Percentiles rank a stretch among this genome's conserved stretches.
These are phyloP conservation scores for Thermothelomyces thermophilus DNA, from an alignment of 2,329 filamentous ascomycete genomes.

Conservation along the genomic window DNA sequence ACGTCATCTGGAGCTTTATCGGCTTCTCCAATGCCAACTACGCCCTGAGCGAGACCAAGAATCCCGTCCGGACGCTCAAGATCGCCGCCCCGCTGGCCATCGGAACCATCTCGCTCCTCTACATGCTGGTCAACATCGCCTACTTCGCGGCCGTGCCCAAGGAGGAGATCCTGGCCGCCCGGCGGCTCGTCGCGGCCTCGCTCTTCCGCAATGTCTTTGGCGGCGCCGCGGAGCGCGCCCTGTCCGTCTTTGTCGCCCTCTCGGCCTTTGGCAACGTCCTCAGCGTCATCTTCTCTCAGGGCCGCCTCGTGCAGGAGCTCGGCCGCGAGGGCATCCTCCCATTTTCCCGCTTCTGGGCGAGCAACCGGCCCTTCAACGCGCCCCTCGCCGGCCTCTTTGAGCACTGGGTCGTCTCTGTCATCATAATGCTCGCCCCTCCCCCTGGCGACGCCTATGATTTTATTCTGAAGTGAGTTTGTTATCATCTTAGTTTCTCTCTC, in stretches of 20 bases:
- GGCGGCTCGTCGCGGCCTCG: conserved; percentile 46
- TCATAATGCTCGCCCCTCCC: conserved; percentile 61
- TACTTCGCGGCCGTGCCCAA: conserved; percentile 56
- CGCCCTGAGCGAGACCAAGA: conserved; percentile 57
- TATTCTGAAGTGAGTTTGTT: conserved; percentile 43
- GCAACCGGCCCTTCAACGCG: conserved; percentile 57
- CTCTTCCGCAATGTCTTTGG: conserved; percentile 54
- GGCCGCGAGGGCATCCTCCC: conserved; percentile 61
- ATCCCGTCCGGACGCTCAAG: conserved; percentile 58
- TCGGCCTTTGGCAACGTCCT: conserved; percentile 63
- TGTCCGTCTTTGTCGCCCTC: conserved; percentile 60
- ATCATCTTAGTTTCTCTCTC: conserved; percentile 4
- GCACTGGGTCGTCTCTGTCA: conserved; percentile 57
- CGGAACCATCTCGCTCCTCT: conserved; percentile 51
- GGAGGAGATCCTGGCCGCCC: conserved; percentile 45
- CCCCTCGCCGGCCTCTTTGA: conserved; percentile 55
- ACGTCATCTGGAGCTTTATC: conserved; percentile 64
- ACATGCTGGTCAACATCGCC: conserved; percentile 61
- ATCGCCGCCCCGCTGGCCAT: conserved; percentile 58
- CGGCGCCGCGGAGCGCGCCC: conserved; percentile 46
- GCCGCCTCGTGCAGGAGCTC: conserved; percentile 58
- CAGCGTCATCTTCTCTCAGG: conserved; percentile 62
- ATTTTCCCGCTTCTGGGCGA: conserved; percentile 55
- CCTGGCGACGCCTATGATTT: conserved; percentile 63
- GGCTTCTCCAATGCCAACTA: conserved; percentile 66